Percentiles rank a stretch among this genome's conserved stretches.
These are phyloP conservation scores for Colletotrichum sp. DNA, from an alignment of 2,329 filamentous ascomycete genomes.

Conservation along the genomic window DNA sequence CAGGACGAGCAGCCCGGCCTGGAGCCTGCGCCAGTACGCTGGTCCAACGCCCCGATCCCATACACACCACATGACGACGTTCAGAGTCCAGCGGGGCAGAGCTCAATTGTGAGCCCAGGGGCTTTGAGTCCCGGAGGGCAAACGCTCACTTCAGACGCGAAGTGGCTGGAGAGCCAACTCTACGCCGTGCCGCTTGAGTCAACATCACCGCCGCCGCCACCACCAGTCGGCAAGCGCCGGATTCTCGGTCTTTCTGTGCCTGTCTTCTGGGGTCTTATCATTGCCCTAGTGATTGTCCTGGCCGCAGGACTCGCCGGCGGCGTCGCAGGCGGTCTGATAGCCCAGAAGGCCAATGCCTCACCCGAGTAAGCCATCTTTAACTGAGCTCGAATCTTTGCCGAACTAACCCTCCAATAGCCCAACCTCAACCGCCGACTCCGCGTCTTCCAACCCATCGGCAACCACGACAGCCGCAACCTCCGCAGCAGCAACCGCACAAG, in stretches of 20 bases:
- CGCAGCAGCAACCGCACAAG: neutral
- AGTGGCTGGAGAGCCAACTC: neutral
- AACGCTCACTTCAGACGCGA: neutral
- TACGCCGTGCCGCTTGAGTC: neutral
- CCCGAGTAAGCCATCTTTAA: neutral
- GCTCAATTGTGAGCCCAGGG: neutral
- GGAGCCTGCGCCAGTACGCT: neutral
- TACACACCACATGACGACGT: neutral
- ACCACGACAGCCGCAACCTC: neutral
- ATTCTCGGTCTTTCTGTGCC: constrained; percentile 23
- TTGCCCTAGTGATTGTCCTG: constrained; percentile 18
- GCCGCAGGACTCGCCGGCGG: constrained; percentile 22
- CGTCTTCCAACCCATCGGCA: neutral
- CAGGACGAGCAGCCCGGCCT: neutral
- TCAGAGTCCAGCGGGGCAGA: neutral
- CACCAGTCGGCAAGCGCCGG: neutral
- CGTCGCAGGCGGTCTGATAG: constrained; percentile 22
- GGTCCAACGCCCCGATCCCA: neutral
- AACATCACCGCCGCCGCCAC: neutral
- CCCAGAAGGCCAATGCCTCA: neutral
- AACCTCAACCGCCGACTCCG: neutral
- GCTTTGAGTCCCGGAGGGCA: neutral
- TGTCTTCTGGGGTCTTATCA: constrained; percentile 22
- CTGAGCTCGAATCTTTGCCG: neutral
- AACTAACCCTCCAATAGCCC: neutral